phyloP scores from a whole-genome alignment of 208 protist genomes.

The Acanthamoeba divionensis region DNA sequence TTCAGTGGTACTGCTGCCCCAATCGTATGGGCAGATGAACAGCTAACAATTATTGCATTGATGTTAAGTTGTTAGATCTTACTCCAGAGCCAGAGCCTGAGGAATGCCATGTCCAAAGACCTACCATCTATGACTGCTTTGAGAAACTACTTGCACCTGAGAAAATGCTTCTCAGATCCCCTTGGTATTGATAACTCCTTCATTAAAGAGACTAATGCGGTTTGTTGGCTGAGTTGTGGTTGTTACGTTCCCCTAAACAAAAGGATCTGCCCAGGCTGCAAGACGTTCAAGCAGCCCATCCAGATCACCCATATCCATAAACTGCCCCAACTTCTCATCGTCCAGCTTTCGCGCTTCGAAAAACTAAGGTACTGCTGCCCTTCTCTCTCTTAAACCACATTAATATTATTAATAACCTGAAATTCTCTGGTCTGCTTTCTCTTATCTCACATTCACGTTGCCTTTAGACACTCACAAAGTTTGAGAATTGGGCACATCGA shows the following conservation, averaged over 20 bases:
- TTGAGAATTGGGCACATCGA: background rate
- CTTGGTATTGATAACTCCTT: background rate
- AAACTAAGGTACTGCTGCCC: background rate
- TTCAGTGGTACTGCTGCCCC: too few relatives aligned
- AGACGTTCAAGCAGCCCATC: conserved; percentile 13
- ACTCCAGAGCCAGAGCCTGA: background rate
- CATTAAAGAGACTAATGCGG: background rate
- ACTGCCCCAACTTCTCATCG: background rate
- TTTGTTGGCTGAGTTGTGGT: background rate
- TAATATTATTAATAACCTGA: too few relatives aligned
- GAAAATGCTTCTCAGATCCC: background rate
- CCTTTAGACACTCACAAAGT: background rate
- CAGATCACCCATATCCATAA: conserved; percentile 10
- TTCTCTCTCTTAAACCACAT: too few relatives aligned
- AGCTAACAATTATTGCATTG: too few relatives aligned
- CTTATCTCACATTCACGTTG: background rate
- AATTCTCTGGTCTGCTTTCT: background rate
- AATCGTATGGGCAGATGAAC: too few relatives aligned
- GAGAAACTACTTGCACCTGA: background rate
- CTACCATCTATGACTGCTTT: conserved; percentile 5
- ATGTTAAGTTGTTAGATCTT: background rate
- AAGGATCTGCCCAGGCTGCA: conserved; percentile 16
- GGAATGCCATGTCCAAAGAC: background rate
- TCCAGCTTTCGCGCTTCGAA: conserved; percentile 23
- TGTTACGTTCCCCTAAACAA: background rate